Evolutionary conservation across 2,329 filamentous ascomycete species (phyloP).

Genomic region (Apiospora kogelbergensis): DNA sequence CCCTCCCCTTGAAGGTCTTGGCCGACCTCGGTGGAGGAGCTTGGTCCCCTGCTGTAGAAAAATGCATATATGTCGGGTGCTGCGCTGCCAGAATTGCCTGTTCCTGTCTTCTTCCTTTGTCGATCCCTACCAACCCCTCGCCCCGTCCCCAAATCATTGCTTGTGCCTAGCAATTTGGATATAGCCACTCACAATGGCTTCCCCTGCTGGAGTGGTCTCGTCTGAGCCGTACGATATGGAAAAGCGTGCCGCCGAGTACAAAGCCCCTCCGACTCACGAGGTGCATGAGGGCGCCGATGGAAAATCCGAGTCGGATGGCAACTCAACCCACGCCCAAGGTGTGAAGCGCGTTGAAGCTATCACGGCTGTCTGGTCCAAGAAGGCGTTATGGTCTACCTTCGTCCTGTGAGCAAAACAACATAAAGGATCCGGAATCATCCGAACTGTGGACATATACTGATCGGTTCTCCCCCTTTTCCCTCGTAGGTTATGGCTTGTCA

Average conservation of each 20-base stretch:
- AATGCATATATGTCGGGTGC: neutral
- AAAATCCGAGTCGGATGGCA: slow-evolving; percentile 18
- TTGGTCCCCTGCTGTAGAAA: neutral
- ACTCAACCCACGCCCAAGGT: slow-evolving; percentile 33
- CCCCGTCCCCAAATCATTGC: neutral
- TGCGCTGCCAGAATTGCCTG: neutral
- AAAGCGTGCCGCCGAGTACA: slow-evolving; percentile 14
- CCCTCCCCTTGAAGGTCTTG: neutral
- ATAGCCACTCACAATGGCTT: neutral
- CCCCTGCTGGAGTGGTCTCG: neutral
- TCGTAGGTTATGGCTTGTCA: slow-evolving; percentile 32
- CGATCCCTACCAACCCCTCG: neutral
- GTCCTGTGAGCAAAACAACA: slow-evolving; percentile 32
- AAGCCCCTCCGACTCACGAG: slow-evolving; percentile 11
- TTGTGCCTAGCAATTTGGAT: neutral
- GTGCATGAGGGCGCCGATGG: slow-evolving; percentile 18
- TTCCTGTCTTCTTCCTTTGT: neutral
- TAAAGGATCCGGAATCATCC: neutral
- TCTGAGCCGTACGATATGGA: neutral
- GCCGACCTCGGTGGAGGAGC: neutral
- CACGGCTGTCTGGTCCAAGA: slow-evolving; percentile 39
- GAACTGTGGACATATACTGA: neutral
- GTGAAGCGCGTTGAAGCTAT: slow-evolving; percentile 39
- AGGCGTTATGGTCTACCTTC: slow-evolving; percentile 39
- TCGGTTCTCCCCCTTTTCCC: neutral